Conservation (phyloP, 2,329 filamentous ascomycete genomes). For the Fusarium anthophilum region DNA sequence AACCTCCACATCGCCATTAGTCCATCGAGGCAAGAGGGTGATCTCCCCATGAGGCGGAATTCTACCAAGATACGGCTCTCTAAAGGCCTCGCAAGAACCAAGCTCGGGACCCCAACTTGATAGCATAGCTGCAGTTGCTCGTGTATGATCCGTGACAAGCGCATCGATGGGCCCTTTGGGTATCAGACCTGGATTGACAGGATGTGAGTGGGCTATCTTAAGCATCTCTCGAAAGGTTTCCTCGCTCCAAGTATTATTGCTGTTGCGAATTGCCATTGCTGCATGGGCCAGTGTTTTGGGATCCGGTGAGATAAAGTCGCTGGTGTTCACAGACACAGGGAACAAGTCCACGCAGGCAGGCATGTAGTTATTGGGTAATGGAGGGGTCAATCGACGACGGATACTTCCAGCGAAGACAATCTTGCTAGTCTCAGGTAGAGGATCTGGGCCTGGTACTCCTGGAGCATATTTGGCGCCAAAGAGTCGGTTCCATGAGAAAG, state of each 20-base stretch:
- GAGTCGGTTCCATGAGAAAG: constrained; percentile 5
- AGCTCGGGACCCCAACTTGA: constrained; percentile 15
- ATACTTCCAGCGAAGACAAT: constrained; percentile 8
- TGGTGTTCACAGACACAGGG: neutral
- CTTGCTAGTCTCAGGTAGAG: neutral
- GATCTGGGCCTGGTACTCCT: neutral
- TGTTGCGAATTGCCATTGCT: neutral
- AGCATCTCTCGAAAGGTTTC: constrained; percentile 1
- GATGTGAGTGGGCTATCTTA: neutral
- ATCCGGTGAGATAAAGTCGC: neutral
- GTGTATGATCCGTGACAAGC: constrained; percentile 5
- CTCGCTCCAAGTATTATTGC: constrained; percentile 9
- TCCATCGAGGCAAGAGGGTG: constrained; percentile 2
- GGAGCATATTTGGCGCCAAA: neutral
- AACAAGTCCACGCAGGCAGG: constrained; percentile 8
- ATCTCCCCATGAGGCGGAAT: constrained; percentile 6
- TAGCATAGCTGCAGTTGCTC: neutral
- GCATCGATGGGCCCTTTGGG: constrained; percentile 4
- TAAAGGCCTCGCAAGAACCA: constrained; percentile 4
- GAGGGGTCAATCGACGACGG: constrained; percentile 4
- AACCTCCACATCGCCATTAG: neutral
- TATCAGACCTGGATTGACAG: neutral
- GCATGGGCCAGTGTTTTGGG: neutral
- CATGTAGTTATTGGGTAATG: neutral
- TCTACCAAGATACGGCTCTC: constrained; percentile 11